Base-by-base conservation (phyloP, 345 rosid genomes). In the Populus pruinosa region DNA sequence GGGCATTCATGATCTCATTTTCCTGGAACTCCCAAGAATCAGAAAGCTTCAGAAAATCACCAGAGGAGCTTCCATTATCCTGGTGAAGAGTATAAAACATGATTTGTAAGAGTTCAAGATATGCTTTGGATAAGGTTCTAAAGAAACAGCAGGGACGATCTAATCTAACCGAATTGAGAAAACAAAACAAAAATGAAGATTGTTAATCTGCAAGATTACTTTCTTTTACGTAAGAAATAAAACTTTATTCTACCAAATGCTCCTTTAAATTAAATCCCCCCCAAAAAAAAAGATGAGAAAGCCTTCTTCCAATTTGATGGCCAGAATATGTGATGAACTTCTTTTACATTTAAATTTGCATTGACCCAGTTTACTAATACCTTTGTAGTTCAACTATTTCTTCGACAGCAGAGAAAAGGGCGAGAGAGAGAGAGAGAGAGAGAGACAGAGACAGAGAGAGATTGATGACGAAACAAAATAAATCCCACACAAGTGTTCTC, bases 21-120 rank as follows among this genome's bases (percentile, higher is more conserved):
- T 92, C 94, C 78, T 92, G 92, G 78, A 87, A 96, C 85, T 96
- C 99, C 93, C 83, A 87, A 66, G 90, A 90, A 91, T 96, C 98
- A 78, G 86, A 85, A 78, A 90, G 91, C 79, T 87, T 81, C 62
- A 80, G 85, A 76, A 85, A 82, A 74, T 86, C 85, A 62, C 84
- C 83, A 27, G 80, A 56, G 62, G 83, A 68, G 62, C 78, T 80
- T 69, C 76, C 86, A 73, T 67, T 76, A 74, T 70, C 87, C 92
- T 91, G 69, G 38, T 36, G 69, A 67, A 69, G 67, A 63, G 67
- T 56, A 44, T 59, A 79, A 21, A 79, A 35, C 69, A 72, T 44
- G 76, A 62, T 76, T 23, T 71, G 77, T 75, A 71, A 77, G 69
- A 20, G n/a, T 39, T 75, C 63, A 85, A 38, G 77, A 70, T 64